Evolutionary conservation across 805 yeast genomes (phyloP).

Genomic region (Saturnispora diversa): DNA sequence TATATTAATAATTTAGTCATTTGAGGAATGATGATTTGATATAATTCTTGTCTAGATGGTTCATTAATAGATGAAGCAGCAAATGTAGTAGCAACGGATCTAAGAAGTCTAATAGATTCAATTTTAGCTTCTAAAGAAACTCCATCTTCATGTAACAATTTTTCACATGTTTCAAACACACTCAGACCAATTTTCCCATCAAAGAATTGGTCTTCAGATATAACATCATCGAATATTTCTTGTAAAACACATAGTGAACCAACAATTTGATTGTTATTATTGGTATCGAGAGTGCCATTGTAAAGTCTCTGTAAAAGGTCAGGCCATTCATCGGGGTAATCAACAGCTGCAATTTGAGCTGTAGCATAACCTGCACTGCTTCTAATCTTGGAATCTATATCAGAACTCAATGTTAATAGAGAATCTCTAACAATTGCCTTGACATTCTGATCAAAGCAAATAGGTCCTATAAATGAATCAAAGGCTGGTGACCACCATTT

Average conservation of each 20-base stretch:
- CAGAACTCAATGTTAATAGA: slow-evolving; percentile 42
- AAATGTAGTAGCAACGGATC: slow-evolving; percentile 45
- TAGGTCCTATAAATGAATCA: slow-evolving; percentile 59
- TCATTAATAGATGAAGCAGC: slow-evolving; percentile 40
- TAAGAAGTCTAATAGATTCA: slow-evolving; percentile 44
- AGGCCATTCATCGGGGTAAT: slow-evolving; percentile 97
- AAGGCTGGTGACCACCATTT: slow-evolving; percentile 80
- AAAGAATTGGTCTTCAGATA: slow-evolving; percentile 82
- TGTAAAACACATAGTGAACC: slow-evolving; percentile 56
- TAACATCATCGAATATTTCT: slow-evolving; percentile 79
- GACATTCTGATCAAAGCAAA: slow-evolving; percentile 38
- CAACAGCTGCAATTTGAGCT: slow-evolving; percentile 79
- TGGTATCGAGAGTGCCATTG: slow-evolving; percentile 22
- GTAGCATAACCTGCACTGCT: slow-evolving; percentile 64
- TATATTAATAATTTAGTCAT: slow-evolving; percentile 21
- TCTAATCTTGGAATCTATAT: slow-evolving; percentile 51
- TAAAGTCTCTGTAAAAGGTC: slow-evolving; percentile 46
- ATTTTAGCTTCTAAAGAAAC: slow-evolving; percentile 33
- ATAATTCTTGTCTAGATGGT: slow-evolving; percentile 31
- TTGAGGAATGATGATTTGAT: slow-evolving; percentile 25
- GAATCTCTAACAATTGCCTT: slow-evolving; percentile 44
- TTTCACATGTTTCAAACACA: slow-evolving; percentile 43
- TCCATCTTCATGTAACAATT: slow-evolving; percentile 28
- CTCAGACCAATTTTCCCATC: slow-evolving; percentile 57
- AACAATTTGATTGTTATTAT: slow-evolving; percentile 32